Conservation (phyloP, 2,329 filamentous ascomycete genomes). For the Fusarium caatingaense region DNA sequence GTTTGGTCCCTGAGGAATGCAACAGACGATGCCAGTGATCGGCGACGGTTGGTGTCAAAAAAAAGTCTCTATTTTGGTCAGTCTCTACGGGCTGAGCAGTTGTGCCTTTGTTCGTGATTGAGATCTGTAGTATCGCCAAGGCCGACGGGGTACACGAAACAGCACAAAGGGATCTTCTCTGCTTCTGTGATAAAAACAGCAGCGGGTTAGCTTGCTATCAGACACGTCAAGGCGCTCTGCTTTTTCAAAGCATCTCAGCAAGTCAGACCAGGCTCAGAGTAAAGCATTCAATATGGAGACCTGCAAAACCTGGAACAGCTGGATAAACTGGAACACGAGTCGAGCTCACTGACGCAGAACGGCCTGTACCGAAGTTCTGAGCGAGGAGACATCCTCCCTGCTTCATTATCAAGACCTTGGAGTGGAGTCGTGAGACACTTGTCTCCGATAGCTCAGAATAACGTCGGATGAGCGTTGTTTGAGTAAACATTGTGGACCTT, state of each 20-base stretch:
- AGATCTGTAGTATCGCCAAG: constrained; percentile 30
- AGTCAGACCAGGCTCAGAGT: constrained; percentile 4
- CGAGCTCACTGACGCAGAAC: constrained; percentile 17
- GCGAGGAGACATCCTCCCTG: constrained; percentile 37
- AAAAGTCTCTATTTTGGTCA: constrained; percentile 4
- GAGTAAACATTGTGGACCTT: constrained; percentile 27
- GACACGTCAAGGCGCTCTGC: constrained; percentile 1
- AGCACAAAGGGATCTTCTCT: constrained; percentile 1
- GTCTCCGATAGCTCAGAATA: constrained; percentile 39
- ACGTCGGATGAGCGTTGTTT: constrained; percentile 18
- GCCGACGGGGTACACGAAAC: constrained; percentile 16
- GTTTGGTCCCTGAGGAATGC: constrained; percentile 37
- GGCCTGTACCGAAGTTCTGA: constrained; percentile 13
- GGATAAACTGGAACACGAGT: constrained; percentile 17
- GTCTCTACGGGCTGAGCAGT: constrained; percentile 2
- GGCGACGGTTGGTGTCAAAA: constrained; percentile 21
- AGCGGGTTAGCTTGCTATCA: constrained; percentile 1
- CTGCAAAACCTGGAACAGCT: constrained; percentile 19
- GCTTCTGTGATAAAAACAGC: constrained; percentile 2
- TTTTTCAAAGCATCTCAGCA: constrained; percentile 17
- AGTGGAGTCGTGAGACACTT: constrained; percentile 45
- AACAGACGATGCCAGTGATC: constrained; percentile 22
- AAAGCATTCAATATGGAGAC: constrained; percentile 24
- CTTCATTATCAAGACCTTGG: constrained; percentile 26
- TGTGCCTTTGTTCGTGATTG: constrained; percentile 12